Conservation (phyloP, 257 asterid species). For the Echites panduratus region DNA sequence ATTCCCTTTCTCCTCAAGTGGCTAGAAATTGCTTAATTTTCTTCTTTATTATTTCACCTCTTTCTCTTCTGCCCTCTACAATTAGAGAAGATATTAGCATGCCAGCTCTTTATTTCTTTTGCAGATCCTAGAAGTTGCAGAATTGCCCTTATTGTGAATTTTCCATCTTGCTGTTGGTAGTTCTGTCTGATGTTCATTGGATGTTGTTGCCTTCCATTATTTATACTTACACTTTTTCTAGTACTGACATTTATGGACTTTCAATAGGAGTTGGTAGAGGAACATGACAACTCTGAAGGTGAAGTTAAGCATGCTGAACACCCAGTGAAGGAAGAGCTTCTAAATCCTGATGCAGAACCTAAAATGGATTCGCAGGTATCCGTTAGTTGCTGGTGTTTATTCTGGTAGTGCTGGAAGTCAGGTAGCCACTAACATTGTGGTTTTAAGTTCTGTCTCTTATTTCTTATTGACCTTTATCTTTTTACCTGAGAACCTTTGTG, state of each 20-base stretch:
- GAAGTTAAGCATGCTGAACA: conserved; percentile 46
- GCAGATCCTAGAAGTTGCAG: background rate
- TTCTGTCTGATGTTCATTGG: background rate
- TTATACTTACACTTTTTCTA: conserved; percentile 1
- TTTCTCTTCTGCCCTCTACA: background rate
- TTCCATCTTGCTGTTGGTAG: background rate
- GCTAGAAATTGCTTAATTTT: background rate
- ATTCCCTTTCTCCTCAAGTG: background rate
- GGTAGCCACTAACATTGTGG: conserved; percentile 24
- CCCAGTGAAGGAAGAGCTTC: conserved; percentile 25
- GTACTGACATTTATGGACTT: conserved; percentile 19
- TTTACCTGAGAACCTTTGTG: background rate
- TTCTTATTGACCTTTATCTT: background rate
- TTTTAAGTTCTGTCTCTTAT: background rate
- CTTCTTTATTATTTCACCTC: background rate
- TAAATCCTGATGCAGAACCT: conserved; percentile 30
- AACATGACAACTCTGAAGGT: conserved; percentile 33
- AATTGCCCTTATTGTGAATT: conserved; percentile 2
- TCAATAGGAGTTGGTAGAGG: conserved; percentile 48
- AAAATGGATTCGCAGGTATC: conserved; percentile 38
- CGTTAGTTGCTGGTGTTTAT: conserved; percentile 23
- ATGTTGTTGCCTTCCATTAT: conserved; percentile 6
- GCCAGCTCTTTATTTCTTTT: background rate
- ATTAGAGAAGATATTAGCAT: background rate
- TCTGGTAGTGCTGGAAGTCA: conserved; percentile 38